Percentiles rank a stretch among this genome's conserved stretches.
These are phyloP conservation scores for Anethum foeniculum DNA, from an alignment of 140 eudicot genomes.

Conservation along the genomic window DNA sequence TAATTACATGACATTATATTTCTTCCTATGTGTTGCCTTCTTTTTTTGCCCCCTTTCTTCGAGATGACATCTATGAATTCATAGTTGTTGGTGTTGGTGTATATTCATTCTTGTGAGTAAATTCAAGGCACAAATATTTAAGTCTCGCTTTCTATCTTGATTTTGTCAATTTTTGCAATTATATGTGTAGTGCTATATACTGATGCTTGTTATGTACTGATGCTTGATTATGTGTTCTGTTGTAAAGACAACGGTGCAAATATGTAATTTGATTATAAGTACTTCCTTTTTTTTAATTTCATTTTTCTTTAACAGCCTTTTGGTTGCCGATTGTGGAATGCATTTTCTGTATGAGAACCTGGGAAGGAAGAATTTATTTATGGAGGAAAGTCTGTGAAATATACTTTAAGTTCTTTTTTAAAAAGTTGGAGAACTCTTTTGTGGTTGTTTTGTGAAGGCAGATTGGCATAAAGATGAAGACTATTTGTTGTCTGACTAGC, in stretches of 20 bases:
- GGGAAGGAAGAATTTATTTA: constrained; percentile 21
- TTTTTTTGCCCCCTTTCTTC: constrained; percentile 89
- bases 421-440: constrained; percentile 21
- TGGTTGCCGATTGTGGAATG: constrained; percentile 24
- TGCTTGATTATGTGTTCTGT: neutral
- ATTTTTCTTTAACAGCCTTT: neutral
- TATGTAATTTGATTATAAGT: neutral
- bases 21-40: constrained; percentile 65
- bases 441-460: constrained; percentile 33
- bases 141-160: neutral
- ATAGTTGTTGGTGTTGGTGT: constrained; percentile 54
- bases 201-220: neutral
- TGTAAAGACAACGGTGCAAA: neutral
- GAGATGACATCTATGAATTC: constrained; percentile 60
- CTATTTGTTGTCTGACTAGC: neutral
- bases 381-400: constrained; percentile 14
- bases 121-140: neutral
- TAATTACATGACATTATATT: constrained; percentile 48
- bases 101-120: constrained; percentile 62
- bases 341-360: constrained; percentile 33
- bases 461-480: constrained; percentile 51
- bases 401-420: constrained; percentile 18
- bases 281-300: neutral
- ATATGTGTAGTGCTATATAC: constrained; percentile 4
- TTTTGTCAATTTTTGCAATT: neutral